Conservation (phyloP, 352 stramenopile species). For the Globisporangium paddicum region DNA sequence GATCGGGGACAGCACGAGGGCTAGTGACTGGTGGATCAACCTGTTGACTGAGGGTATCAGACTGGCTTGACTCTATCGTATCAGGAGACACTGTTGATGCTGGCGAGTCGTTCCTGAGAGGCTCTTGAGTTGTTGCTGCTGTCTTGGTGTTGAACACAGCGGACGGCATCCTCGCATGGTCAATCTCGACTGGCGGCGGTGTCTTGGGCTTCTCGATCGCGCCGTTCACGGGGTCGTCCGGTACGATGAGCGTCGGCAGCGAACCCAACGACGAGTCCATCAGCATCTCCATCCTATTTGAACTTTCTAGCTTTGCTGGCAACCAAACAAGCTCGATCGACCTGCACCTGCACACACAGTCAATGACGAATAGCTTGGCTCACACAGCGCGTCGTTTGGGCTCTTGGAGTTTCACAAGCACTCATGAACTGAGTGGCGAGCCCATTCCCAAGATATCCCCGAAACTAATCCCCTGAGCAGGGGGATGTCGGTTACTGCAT, state of each 20-base stretch:
- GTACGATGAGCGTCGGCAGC: conserved; percentile 63
- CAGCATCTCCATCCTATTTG: neutral
- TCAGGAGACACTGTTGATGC: neutral
- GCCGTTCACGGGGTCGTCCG: conserved; percentile 57
- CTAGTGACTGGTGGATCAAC: neutral
- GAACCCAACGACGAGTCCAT: conserved; percentile 28
- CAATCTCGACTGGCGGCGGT: conserved; percentile 29
- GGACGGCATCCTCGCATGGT: conserved; percentile 5
- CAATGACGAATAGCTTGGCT: no score
- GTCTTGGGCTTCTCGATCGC: conserved; percentile 65
- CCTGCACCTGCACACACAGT: neutral
- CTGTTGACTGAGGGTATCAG: neutral
- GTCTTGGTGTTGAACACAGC: conserved; percentile 2
- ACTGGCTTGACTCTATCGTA: neutral
- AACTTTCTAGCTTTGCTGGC: no score
- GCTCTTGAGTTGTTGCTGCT: neutral
- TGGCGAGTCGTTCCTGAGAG: neutral
- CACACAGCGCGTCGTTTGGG: neutral
- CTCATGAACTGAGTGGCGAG: neutral
- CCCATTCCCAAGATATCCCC: neutral
- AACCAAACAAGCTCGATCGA: neutral
- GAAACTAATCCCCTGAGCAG: neutral
- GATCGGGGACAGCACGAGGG: neutral
- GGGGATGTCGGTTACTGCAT: no score
- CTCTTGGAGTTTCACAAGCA: neutral